Percentiles rank a stretch among this genome's conserved stretches.
phyloP scores from a whole-genome alignment of 805 yeast species.

The Schwanniomyces polymorphus region DNA sequence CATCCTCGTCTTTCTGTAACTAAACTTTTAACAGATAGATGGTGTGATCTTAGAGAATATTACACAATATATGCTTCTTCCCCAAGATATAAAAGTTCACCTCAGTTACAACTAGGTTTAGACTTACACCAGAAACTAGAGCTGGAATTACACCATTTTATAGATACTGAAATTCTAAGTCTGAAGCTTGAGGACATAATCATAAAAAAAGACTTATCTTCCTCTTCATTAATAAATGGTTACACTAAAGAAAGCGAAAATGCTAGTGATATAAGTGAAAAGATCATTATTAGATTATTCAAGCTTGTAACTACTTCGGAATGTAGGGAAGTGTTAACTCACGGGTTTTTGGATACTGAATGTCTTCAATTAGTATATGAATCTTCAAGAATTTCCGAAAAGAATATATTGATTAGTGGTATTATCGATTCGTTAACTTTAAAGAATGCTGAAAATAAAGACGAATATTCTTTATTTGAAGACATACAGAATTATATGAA shows the following conservation, averaged over 20 bases:
- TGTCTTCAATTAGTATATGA: constrained; percentile 11
- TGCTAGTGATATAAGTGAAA: constrained; percentile 40
- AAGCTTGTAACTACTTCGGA: constrained; percentile 46
- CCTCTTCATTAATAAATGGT: background rate
- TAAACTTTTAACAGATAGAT: constrained; percentile 52
- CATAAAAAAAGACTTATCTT: constrained; percentile 1
- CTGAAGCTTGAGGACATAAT: constrained; percentile 5
- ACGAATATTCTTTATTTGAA: constrained; percentile 19
- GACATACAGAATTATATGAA: constrained; percentile 20
- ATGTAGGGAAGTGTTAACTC: constrained; percentile 64
- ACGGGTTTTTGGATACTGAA: constrained; percentile 45
- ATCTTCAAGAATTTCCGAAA: background rate
- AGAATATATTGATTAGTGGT: constrained; percentile 57
- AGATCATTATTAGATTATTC: constrained; percentile 37
- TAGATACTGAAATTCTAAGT: constrained; percentile 16
- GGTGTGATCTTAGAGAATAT: constrained; percentile 67
- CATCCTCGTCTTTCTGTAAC: constrained; percentile 57
- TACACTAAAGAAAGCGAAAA: constrained; percentile 13
- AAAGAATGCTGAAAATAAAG: constrained; percentile 7
- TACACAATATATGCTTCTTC: constrained; percentile 53
- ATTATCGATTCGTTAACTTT: constrained; percentile 53
- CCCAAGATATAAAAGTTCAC: constrained; percentile 23
- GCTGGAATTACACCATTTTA: constrained; percentile 39
- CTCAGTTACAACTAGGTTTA: constrained; percentile 48
- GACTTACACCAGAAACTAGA: constrained; percentile 51